Percentiles rank a stretch among this genome's conserved stretches.
Conservation (phyloP, 768 basidiomycete species). For the Kondoa malvinella region DNA sequence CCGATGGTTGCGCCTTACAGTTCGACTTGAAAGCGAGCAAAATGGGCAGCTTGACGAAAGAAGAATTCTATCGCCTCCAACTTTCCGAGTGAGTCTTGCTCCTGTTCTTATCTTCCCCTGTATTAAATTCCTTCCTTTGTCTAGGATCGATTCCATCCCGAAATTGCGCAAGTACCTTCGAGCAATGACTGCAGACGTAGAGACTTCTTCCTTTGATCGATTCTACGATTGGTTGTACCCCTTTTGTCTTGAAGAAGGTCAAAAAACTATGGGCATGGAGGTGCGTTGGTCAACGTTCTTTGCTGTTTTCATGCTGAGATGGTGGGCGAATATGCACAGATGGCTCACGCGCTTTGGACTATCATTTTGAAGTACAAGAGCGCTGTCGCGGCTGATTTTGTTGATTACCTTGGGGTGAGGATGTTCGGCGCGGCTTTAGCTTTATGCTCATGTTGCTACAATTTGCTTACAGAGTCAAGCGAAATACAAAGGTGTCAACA, state of each 20-base stretch:
- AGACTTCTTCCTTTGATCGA: not conserved
- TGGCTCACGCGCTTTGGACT: not conserved
- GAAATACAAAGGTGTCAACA: constrained; percentile 1
- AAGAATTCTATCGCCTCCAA: not conserved
- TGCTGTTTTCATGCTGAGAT: not conserved
- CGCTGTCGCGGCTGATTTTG: not conserved
- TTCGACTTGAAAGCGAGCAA: not conserved
- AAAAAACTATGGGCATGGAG: constrained; percentile 3
- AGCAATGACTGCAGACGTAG: too few relatives aligned
- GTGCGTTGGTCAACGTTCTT: not conserved
- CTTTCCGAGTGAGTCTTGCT: not conserved
- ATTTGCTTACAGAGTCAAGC: not conserved
- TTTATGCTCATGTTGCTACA: too few relatives aligned
- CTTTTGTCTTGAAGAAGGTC: constrained; percentile 3
- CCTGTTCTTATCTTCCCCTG: not conserved
- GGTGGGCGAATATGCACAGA: not conserved
- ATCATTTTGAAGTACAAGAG: not conserved
- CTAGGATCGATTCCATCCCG: constrained; percentile 1
- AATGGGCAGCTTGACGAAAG: not conserved
- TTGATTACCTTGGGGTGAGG: not conserved
- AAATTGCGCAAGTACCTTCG: not conserved
- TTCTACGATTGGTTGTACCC: not conserved
- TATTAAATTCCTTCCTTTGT: not conserved
- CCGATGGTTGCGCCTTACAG: too few relatives aligned
- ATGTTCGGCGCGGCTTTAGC: too few relatives aligned